Conservation (phyloP, 1,139 yeast genomes). For the Debaryomyces coudertii region DNA sequence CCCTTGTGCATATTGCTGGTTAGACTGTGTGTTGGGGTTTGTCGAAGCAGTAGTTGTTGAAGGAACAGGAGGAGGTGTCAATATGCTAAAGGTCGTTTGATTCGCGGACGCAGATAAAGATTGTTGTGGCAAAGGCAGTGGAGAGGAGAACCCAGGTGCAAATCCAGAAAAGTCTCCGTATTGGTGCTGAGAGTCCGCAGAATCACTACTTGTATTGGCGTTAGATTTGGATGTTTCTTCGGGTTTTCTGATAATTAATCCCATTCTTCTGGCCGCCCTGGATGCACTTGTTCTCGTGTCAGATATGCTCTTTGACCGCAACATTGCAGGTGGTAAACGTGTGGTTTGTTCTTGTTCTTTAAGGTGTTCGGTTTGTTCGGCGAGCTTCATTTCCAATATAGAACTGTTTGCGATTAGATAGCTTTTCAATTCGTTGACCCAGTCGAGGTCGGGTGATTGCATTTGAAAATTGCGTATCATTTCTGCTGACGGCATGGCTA, state of each 20-base stretch:
- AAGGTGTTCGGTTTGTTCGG: constrained; percentile 19
- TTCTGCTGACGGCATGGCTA: constrained; percentile 53
- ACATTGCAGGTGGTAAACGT: constrained; percentile 19
- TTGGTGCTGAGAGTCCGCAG: constrained; percentile 8
- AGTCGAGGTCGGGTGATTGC: constrained; percentile 50
- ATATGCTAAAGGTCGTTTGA: constrained; percentile 29
- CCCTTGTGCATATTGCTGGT: constrained; percentile 20
- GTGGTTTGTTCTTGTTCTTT: constrained; percentile 16
- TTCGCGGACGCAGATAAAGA: constrained; percentile 28
- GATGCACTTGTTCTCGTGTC: constrained; percentile 63
- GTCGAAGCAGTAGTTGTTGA: constrained; percentile 25
- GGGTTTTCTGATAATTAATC: constrained; percentile 57
- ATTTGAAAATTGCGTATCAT: constrained; percentile 37
- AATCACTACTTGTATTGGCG: constrained; percentile 12
- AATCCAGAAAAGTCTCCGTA: not conserved
- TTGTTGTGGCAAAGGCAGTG: constrained; percentile 17
- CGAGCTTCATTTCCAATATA: constrained; percentile 26
- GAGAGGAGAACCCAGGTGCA: constrained; percentile 11
- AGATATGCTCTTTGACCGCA: constrained; percentile 58
- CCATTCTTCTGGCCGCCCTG: constrained; percentile 65
- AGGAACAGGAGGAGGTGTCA: constrained; percentile 20
- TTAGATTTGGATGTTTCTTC: constrained; percentile 20
- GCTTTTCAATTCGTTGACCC: constrained; percentile 55
- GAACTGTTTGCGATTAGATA: constrained; percentile 39
- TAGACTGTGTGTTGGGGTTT: constrained; percentile 19